Conservation (phyloP, 208 protist species). For the Lotmaria passim region DNA sequence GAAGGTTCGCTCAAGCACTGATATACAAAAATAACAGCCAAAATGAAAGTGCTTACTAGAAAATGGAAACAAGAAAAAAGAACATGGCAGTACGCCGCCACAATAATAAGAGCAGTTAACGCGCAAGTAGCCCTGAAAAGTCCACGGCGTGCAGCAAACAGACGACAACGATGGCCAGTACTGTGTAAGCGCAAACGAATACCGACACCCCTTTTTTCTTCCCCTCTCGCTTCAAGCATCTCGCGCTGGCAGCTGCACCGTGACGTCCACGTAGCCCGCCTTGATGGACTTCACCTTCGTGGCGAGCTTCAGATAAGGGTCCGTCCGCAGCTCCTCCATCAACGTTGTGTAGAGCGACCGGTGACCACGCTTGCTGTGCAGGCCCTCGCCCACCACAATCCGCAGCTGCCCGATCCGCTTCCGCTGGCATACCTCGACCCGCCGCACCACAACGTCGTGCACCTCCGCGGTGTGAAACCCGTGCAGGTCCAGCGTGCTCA, state of each 20-base stretch:
- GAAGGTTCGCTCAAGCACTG: no score
- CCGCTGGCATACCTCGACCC: conserved; percentile 57
- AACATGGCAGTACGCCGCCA: no score
- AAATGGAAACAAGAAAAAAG: no score
- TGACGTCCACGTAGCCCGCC: conserved; percentile 48
- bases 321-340: conserved; percentile 40
- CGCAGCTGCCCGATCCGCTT: conserved; percentile 50
- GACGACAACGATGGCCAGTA: no score
- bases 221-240: neutral
- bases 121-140: no score
- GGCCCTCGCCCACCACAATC: conserved; percentile 66
- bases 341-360: conserved; percentile 44
- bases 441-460: conserved; percentile 70
- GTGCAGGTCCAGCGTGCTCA: conserved; percentile 76
- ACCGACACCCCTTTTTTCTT: neutral
- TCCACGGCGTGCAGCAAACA: no score
- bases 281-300: conserved; percentile 50
- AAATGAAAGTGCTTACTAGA: no score
- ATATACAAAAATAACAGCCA: no score
- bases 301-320: conserved; percentile 35
- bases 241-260: conserved; percentile 9
- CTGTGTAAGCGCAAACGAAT: no score
- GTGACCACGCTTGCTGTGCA: conserved; percentile 67
- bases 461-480: conserved; percentile 80
- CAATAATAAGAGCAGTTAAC: no score